These are phyloP conservation scores for Mucor ambiguus DNA, from an alignment of 371 early-diverging fungal genomes.

Conservation along the genomic window DNA sequence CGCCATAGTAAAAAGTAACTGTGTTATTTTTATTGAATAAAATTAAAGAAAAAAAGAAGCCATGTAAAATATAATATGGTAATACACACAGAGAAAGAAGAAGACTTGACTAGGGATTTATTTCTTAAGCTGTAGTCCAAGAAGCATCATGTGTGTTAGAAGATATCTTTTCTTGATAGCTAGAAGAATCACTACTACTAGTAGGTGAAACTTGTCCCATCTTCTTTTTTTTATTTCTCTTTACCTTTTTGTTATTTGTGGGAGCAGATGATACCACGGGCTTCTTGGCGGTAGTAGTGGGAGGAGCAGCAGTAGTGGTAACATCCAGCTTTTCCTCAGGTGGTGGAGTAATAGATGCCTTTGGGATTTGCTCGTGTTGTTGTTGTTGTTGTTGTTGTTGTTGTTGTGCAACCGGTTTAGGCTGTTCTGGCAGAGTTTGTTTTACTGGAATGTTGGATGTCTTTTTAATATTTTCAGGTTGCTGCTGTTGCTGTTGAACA, in stretches of 20 bases:
- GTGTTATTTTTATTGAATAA: conserved; percentile 5
- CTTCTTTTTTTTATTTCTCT: conserved; percentile 7
- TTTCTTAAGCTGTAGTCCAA: conserved; percentile 1
- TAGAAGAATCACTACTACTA: conserved; percentile 6
- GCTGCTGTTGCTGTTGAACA: conserved; percentile 10
- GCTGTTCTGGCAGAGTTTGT: background rate
- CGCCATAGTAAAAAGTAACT: conserved; percentile 16
- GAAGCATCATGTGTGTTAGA: background rate
- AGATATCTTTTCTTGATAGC: conserved; percentile 1
- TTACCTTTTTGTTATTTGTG: conserved; percentile 12
- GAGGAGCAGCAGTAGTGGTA: background rate
- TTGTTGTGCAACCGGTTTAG: background rate
- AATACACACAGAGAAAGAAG: background rate
- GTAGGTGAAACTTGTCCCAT: conserved; percentile 6
- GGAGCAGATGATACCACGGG: background rate
- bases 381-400: conserved; percentile 12
- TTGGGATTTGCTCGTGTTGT: background rate
- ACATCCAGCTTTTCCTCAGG: conserved; percentile 13
- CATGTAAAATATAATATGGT: background rate
- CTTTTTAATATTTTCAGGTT: conserved; percentile 8
- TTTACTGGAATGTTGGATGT: background rate
- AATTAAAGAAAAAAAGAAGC: background rate
- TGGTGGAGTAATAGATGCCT: conserved; percentile 18
- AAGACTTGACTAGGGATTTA: background rate
- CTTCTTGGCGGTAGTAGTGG: background rate